Evolutionary conservation across 257 asterid genomes (phyloP).

Genomic region (Ocimum tenuiflorum): DNA sequence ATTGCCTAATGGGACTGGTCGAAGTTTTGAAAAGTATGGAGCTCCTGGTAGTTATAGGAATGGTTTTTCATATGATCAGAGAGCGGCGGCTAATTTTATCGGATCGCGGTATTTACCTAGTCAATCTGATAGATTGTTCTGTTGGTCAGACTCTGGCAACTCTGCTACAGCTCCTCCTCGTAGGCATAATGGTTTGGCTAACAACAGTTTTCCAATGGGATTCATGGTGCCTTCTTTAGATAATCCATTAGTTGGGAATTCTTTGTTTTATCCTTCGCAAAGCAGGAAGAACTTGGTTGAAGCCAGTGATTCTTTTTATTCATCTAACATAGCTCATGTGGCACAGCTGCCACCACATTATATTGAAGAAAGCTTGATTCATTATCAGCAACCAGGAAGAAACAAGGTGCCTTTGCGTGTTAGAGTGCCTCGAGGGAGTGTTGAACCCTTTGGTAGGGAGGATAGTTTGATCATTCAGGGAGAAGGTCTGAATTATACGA

Average conservation of each 20-base stretch:
- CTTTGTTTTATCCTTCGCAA: constrained; percentile 17
- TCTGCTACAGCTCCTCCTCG: constrained; percentile 27
- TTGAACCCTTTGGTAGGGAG: constrained; percentile 35
- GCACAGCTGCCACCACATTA: constrained; percentile 21
- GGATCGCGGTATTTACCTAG: constrained; percentile 25
- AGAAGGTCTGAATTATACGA: constrained; percentile 25
- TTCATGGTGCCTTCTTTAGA: constrained; percentile 22
- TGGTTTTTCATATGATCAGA: constrained; percentile 22
- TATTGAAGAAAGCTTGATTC: constrained; percentile 24
- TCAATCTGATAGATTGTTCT: constrained; percentile 22
- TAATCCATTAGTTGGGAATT: constrained; percentile 28
- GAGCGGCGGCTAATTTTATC: constrained; percentile 18
- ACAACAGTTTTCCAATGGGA: constrained; percentile 30
- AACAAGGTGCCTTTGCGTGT: constrained; percentile 25
- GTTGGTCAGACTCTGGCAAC: constrained; percentile 27
- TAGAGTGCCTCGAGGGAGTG: constrained; percentile 33
- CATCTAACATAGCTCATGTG: constrained; percentile 26
- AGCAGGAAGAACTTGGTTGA: constrained; percentile 31
- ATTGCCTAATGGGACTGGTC: constrained; percentile 15
- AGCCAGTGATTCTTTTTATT: constrained; percentile 25
- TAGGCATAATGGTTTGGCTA: constrained; percentile 21
- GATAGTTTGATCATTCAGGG: constrained; percentile 50
- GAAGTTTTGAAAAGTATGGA: constrained; percentile 25
- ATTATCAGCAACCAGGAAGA: constrained; percentile 25
- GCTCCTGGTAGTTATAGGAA: constrained; percentile 23